Evolutionary conservation across 2,329 filamentous ascomycete genomes (phyloP).

Genomic region (Colletotrichum eleusines): DNA sequence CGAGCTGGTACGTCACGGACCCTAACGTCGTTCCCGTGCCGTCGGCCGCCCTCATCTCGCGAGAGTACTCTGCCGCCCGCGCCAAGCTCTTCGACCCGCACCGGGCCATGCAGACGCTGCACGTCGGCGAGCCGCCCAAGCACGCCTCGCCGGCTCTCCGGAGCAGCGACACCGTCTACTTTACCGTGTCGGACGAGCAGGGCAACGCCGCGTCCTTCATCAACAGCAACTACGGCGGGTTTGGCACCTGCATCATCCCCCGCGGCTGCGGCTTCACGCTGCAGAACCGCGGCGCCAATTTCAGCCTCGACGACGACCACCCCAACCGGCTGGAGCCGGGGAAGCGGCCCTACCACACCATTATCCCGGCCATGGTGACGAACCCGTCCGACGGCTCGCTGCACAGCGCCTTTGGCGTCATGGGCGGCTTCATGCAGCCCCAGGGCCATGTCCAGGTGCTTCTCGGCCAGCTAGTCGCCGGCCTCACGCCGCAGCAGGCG

Average conservation of each 20-base stretch:
- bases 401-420: constrained; percentile 92
- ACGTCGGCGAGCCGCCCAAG: constrained; percentile 69
- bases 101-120: constrained; percentile 70
- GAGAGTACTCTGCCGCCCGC: constrained; percentile 80
- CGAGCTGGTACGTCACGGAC: constrained; percentile 90
- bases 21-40: constrained; percentile 80
- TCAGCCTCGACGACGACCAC: constrained; percentile 77
- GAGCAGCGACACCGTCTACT: constrained; percentile 94
- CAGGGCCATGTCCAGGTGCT: constrained; percentile 96
- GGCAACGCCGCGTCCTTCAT: constrained; percentile 97
- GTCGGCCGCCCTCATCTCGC: constrained; percentile 74
- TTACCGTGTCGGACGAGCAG: constrained; percentile 81
- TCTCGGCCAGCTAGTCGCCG: constrained; percentile 87
- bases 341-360: constrained; percentile 96
- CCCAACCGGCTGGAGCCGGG: constrained; percentile 84
- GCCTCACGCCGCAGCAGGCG: constrained; percentile 85
- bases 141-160: constrained; percentile 79
- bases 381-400: constrained; percentile 79
- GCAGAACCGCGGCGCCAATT: constrained; percentile 93
- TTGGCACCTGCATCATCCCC: constrained; percentile 90
- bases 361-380: constrained; percentile 93
- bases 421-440: constrained; percentile 99
- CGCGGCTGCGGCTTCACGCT: constrained; percentile 90
- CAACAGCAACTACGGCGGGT: constrained; percentile 92
- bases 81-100: constrained; percentile 68